A percentile compares a stretch with the other conserved stretches of the same genome.
Evolutionary conservation across 225 moss, liverwort and hornwort genomes (phyloP).

Genomic region (Physcomitrellopsis africana): DNA sequence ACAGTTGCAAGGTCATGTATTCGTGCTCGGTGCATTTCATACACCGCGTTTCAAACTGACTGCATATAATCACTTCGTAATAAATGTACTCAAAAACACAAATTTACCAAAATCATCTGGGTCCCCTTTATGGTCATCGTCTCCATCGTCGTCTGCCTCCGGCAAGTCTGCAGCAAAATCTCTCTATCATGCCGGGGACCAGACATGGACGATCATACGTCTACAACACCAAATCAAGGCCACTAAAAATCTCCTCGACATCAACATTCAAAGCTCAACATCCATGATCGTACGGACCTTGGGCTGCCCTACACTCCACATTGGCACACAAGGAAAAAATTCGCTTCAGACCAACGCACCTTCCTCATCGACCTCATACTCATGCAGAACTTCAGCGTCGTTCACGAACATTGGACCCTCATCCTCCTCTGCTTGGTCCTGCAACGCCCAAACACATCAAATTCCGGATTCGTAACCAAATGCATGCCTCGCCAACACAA

Average conservation of each 20-base stretch:
- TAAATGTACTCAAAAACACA: not conserved
- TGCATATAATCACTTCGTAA: not conserved
- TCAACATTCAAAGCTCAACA: not conserved
- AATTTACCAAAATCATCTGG: conserved; percentile 34
- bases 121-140: conserved; percentile 12
- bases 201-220: not conserved
- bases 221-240: not conserved
- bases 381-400: conserved; percentile 55
- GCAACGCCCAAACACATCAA: conserved; percentile 15
- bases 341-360: conserved; percentile 28
- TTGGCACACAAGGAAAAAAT: not conserved
- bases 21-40: conserved; percentile 9
- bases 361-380: conserved; percentile 58
- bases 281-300: not conserved
- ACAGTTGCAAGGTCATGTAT: conserved; percentile 3
- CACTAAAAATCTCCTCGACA: not conserved
- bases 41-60: not conserved
- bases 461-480: not conserved
- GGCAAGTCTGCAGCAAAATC: conserved; percentile 61
- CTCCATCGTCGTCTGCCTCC: conserved; percentile 51
- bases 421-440: conserved; percentile 54
- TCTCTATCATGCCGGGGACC: not conserved
- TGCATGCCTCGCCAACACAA: not conserved
- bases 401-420: conserved; percentile 52
- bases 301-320: not conserved